phyloP scores from a whole-genome alignment of 768 basidiomycete species.

The Strobilomyces confusus region DNA sequence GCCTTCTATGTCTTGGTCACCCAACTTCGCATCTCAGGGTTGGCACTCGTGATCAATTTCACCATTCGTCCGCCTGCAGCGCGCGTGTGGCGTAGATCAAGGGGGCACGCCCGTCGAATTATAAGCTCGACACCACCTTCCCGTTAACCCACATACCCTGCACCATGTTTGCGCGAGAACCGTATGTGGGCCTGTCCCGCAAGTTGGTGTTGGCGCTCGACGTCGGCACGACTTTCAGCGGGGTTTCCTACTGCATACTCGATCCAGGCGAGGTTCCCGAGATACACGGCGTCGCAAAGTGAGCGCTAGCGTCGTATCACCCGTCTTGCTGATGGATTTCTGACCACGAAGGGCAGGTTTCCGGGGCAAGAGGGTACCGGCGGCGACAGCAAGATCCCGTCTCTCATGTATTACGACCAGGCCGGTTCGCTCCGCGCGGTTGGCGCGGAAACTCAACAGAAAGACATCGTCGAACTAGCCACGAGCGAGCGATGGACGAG shows the following conservation, averaged over 20 bases:
- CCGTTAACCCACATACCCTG: neutral
- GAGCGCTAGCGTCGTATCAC: neutral
- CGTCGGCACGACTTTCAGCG: slow-evolving; percentile 35
- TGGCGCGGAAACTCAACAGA: slow-evolving; percentile 38
- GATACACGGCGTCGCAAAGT: slow-evolving; percentile 24
- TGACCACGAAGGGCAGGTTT: slow-evolving; percentile 14
- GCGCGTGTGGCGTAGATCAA: neutral
- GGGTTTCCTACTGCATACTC: slow-evolving; percentile 38
- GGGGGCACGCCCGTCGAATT: neutral
- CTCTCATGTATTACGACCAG: slow-evolving; percentile 40
- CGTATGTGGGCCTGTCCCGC: slow-evolving; percentile 32
- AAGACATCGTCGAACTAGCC: slow-evolving; percentile 32
- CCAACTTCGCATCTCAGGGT: neutral
- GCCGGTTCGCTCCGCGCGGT: slow-evolving; percentile 35
- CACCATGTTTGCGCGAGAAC: slow-evolving; percentile 26
- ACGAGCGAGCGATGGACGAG: slow-evolving; percentile 38
- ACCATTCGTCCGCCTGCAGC: neutral
- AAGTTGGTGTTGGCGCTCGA: slow-evolving; percentile 32
- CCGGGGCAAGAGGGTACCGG: slow-evolving; percentile 35
- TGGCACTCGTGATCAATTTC: neutral
- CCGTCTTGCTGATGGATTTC: neutral
- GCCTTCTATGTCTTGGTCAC: neutral
- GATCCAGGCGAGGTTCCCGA: slow-evolving; percentile 30
- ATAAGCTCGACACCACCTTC: neutral
- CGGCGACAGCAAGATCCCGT: slow-evolving; percentile 41